Evolutionary conservation across 495 filamentous ascomycete genomes (phyloP), one percentile per base, ranked within the genome.

Genomic region (Talaromyces borbonicus): DNA sequence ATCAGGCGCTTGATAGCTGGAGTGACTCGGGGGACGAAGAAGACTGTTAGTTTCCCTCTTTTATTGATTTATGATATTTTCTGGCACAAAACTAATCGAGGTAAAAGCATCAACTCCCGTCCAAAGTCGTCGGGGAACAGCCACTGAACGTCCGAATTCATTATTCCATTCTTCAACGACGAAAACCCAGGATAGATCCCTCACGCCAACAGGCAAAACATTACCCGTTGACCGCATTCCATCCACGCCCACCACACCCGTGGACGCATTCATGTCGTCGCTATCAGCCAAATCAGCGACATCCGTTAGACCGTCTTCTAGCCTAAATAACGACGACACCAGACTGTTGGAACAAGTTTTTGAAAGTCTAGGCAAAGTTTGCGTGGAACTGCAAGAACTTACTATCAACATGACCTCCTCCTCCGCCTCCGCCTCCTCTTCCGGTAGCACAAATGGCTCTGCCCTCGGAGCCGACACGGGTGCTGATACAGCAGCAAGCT

Each of bases 331-430:
- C 30, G 79, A 85, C 36, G 85, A 90, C 52, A 80, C 81, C 51
- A 76, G 81, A 46, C 73, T 90, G 11, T 73, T 90, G n/a, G 84
- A 89, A 54, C 67, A 77, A 39, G 64, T 95, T 4, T 80, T 90
- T 8, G 72, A 76, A n/a, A 85, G 80, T 46, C 66, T 95, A 14
- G 79, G 83, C 5, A 75, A 78, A 55, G 84, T 75, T 58, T 90
- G 63, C 58, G 58, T 77, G 38, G 77, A 79, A 19, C 59, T 95
- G 44, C 79, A 85, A 45, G 78, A 80, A 47, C 73, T 68, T 32
- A 72, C 65, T 2, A 60, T 57, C 12, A 51, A n/a, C n/a, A n/a
- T n/a, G n/a, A n/a, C n/a, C n/a, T n/a, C n/a, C n/a, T n/a, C n/a
- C n/a, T n/a, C n/a, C n/a, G n/a, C n/a, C n/a, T n/a, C 59, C 2